Evolutionary conservation across 345 rosid species (phyloP).

Genomic region (Psidium friedrichsthalianum): DNA sequence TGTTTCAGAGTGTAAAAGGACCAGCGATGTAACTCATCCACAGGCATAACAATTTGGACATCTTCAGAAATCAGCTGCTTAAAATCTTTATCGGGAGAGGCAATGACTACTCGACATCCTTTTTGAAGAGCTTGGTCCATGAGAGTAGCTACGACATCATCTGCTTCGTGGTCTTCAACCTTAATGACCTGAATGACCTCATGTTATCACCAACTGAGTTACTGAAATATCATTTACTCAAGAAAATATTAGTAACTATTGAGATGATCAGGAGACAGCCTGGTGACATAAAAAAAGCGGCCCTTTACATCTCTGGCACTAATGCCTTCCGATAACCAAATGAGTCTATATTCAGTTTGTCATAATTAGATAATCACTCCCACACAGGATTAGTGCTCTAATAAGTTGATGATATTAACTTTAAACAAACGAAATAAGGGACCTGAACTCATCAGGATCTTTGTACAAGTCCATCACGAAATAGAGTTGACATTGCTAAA

Average conservation of each 20-base stretch:
- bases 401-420: not conserved
- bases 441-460: not conserved
- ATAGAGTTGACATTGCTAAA: not conserved
- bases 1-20: constrained; percentile 83
- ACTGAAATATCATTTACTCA: not conserved
- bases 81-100: constrained; percentile 96
- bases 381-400: not conserved
- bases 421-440: not conserved
- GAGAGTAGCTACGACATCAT: constrained; percentile 84
- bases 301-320: not conserved
- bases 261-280: not conserved
- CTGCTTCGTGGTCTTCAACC: constrained; percentile 78
- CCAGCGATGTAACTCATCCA: constrained; percentile 66
- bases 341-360: not conserved
- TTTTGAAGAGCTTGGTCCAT: constrained; percentile 52
- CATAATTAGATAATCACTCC: not conserved
- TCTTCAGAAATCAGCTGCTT: constrained; percentile 89
- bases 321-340: not conserved
- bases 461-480: not conserved
- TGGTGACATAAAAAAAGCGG: not conserved
- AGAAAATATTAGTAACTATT: not conserved
- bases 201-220: not conserved
- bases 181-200: constrained; percentile 48
- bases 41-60: constrained; percentile 83
- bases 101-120: constrained; percentile 60